phyloP scores from a whole-genome alignment of 208 protist genomes.

The Balamuthia mandrillaris region DNA sequence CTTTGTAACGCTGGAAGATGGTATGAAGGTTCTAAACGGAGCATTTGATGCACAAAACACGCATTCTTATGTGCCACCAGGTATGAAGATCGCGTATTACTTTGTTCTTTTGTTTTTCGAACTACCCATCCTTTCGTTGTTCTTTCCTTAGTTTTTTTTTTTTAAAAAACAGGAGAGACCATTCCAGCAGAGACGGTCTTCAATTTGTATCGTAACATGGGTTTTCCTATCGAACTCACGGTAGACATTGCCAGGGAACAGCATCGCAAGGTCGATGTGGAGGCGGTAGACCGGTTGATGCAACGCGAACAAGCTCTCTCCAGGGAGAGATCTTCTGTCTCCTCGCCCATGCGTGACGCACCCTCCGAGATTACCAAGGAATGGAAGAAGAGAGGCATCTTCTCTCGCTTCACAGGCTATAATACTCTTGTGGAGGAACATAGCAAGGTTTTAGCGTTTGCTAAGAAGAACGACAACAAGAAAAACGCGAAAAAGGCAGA shows the following conservation, averaged over 20 bases:
- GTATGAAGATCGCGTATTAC: no score
- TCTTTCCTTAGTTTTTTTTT: no score
- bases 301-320: not conserved
- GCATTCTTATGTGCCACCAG: no score
- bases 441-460: not conserved
- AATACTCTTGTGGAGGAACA: not conserved
- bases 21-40: not conserved
- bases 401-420: not conserved
- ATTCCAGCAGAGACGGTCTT: not conserved
- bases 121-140: no score
- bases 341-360: not conserved
- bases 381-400: not conserved
- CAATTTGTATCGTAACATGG: not conserved
- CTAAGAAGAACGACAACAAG: not conserved
- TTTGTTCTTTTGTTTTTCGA: no score
- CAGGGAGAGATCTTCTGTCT: not conserved
- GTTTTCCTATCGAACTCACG: conserved; percentile 49
- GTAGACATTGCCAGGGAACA: not conserved
- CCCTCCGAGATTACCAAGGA: not conserved
- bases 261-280: not conserved
- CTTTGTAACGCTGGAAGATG: not conserved
- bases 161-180: not conserved
- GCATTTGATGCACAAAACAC: not conserved
- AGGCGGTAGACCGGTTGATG: not conserved
- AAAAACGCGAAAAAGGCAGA: not conserved